Base-by-base conservation (phyloP, 805 yeast genomes). In the Barnettozyma californica region DNA sequence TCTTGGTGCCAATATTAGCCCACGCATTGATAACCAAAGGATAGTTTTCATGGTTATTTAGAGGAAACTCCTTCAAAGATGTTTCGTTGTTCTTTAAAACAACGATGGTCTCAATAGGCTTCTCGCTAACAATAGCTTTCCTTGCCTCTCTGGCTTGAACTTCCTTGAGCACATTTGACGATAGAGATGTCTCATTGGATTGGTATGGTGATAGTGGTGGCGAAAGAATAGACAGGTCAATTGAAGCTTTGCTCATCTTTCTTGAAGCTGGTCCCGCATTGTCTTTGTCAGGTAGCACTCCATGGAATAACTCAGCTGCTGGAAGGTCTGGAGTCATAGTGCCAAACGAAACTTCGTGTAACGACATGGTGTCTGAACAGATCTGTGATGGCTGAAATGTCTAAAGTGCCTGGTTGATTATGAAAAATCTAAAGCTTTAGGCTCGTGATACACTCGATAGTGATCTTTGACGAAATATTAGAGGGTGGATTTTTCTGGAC, bases 1-100 rank as follows among this genome's bases (percentile, higher is more conserved):
- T 68, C 34, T 72, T 67, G 5, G 62, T 53, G 34, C 68, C 67
- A 48, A 77, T 58, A 39, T 69, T 70, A 9, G 63, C 53, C 78
- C 81, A 80, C 5, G 86, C 79, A 55, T 74, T 71, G 48, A 83
- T 68, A 34, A 69, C 73, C 52, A 82, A 63, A 37, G 71, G 68
- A 53, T 73, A 72, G 38, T 75, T 68, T 45, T 70, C 68, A 54
- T 66, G 68, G 54, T 74, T 69, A 48, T 77, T 78, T 41, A 80
- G 53, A 47, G 80, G 81, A 64, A 76, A 80, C 34, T 73, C 58
- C 51, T 53, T 46, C 53, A 51, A 38, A 50, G 58, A 45, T 3
- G 52, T 46, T 9, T 47, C 41, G 10, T 43, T 42, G 16, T 47
- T 49, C 9, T 53, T 37, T 8, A 57, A 36, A 1, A 47, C 41